Conservation (phyloP, 768 basidiomycete species). For the Tephrocybe sp. region DNA sequence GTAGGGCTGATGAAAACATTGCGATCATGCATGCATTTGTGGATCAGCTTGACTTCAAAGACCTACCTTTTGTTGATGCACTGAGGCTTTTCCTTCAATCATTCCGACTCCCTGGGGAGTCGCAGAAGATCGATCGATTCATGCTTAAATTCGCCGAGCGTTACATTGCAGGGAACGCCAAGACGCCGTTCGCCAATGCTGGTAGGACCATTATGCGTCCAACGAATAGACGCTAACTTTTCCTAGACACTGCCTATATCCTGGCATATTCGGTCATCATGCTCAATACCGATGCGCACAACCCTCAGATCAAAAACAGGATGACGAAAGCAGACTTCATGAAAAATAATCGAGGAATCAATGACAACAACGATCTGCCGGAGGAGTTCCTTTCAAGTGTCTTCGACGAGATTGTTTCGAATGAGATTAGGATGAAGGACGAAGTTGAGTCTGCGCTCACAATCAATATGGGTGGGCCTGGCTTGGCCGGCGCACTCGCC, state of each 20-base stretch:
- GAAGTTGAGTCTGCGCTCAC: constrained; percentile 71
- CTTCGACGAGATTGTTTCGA: constrained; percentile 86
- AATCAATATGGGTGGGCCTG: constrained; percentile 52
- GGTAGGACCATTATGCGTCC: constrained; percentile 46
- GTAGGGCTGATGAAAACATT: constrained; percentile 85
- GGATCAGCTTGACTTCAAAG: constrained; percentile 85
- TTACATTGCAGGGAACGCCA: constrained; percentile 86
- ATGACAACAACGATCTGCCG: constrained; percentile 85
- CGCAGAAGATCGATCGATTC: constrained; percentile 98
- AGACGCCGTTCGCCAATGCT: constrained; percentile 90
- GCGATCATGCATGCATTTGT: constrained; percentile 98
- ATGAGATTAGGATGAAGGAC: constrained; percentile 99
- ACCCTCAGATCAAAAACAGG: constrained; percentile 88
- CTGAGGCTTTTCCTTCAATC: constrained; percentile 89
- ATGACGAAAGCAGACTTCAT: constrained; percentile 93
- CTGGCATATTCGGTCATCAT: constrained; percentile 94
- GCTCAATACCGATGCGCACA: constrained; percentile 98
- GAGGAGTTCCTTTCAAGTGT: constrained; percentile 79
- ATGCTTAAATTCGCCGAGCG: constrained; percentile 99
- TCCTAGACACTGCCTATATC: constrained; percentile 86
- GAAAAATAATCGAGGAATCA: constrained; percentile 96
- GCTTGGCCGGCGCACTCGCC: constrained; percentile 79
- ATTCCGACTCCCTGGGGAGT: constrained; percentile 95
- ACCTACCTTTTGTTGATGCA: constrained; percentile 83
- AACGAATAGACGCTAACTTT: background rate